Evolutionary conservation across 163 green algal genomes (phyloP), one percentile per base, ranked within the genome.

Genomic region (Dunaliella salina): DNA sequence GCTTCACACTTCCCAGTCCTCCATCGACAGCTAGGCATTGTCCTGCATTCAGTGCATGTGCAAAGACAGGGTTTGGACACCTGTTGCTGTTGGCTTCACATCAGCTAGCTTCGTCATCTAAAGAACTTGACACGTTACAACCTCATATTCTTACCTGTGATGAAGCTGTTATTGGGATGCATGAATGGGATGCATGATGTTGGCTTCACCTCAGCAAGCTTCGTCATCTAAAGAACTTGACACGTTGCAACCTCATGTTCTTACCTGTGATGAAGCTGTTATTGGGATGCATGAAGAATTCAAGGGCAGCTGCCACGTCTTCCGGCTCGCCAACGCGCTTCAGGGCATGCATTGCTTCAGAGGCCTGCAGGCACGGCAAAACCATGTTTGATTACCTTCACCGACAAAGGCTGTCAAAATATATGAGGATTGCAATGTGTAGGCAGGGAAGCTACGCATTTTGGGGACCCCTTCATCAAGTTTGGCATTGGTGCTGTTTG

Each of bases 21-120:
- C 94, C 94, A 85, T 96, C 94, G 59, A 96, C 93, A n/a, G 82
- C 93, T 8, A 96, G 83, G 33, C 92, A 89, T 85, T 96, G 91
- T 8, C 93, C 94, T 18, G 93, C 96, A 24, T 86, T 26, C 63
- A 71, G 87, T 87, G 33, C 69, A 22, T 57, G 80, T 63, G 33
- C 33, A 83, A 33, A 40, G 18, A n/a, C 80, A 67, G 33, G 32
- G 33, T 15, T n/a, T 80, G 81, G 1, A n/a, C 18, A 8, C 26
- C 18, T 34, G 25, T 30, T 18, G 25, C 25, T 30, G 57, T 30
- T 35, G 34, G 33, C 17, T 25, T 33, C 11, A 50, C 26, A 13
- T 57, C 12, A 57, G 18, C 57, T 26, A 18, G 15, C 15, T 69
- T 18, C 18, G 57, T 26, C 57, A 69, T 69, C 57, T 69, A 15